These are phyloP conservation scores for Amylocystis lapponica DNA, from an alignment of 768 basidiomycete species.

Conservation along the genomic window DNA sequence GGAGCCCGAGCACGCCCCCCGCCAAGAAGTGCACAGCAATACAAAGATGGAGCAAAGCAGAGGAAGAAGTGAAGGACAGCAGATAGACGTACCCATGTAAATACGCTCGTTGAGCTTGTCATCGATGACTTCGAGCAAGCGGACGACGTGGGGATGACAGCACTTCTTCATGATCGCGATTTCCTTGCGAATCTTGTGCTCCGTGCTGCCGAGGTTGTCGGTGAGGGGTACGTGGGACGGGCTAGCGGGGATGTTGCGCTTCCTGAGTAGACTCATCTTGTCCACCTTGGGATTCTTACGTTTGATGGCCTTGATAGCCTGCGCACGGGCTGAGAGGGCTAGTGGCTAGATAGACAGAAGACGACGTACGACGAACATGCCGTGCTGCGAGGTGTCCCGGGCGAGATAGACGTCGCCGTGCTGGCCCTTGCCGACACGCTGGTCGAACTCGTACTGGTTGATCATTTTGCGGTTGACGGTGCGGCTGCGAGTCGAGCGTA, in stretches of 20 bases:
- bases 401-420: conserved; percentile 88
- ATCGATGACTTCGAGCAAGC: conserved; percentile 91
- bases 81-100: conserved; percentile 74
- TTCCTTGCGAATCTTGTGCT: conserved; percentile 84
- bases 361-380: conserved; percentile 37
- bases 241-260: conserved; percentile 37
- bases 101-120: conserved; percentile 84
- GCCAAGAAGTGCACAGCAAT: too few relatives aligned
- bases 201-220: conserved; percentile 64
- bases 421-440: conserved; percentile 79
- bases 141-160: conserved; percentile 82
- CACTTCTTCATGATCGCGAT: conserved; percentile 99
- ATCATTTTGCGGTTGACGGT: conserved; percentile 43
- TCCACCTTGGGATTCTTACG: conserved; percentile 68
- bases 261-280: conserved; percentile 44
- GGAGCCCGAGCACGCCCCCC: too few relatives aligned
- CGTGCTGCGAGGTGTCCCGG: conserved; percentile 38
- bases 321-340: conserved; percentile 5
- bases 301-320: conserved; percentile 80
- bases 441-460: conserved; percentile 81
- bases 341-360: conserved; percentile 30
- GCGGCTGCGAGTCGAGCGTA: conserved; percentile 25
- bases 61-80: neutral
- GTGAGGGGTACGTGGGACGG: conserved; percentile 52
- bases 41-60: conserved; percentile 7